Evolutionary conservation across 192 early-diverging fungal genomes (phyloP), one percentile per base, ranked within the genome.

Genomic region (Coemansia sp.): DNA sequence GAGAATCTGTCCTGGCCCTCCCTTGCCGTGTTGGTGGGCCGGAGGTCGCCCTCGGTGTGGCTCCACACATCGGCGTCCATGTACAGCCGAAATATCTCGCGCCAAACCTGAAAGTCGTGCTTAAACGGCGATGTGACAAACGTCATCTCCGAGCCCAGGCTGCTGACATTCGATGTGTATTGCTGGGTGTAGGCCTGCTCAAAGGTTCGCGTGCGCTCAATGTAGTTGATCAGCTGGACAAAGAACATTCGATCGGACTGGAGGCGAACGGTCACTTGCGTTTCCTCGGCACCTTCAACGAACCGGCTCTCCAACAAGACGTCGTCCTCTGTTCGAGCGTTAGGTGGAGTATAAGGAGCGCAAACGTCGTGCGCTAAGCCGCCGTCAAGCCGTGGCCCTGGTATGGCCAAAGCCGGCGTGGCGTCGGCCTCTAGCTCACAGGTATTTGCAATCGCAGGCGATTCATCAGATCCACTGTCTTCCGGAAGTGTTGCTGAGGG

Each of bases 31-130:
- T 86, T 78, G 0, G 84, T 73, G 0, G 83, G 73, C 33, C 85
- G 70, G 8, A 85, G 68, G 34, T 93, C 91, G 36, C 86, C 63
- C 57, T 88, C 87, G 1, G 84, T 69, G 35, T 79, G 77, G 21
- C 86, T 84, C 66, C 88, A 92, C 4, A 93, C 86, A 39, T 92
- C 84, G 4, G 88, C 84, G 45, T 89, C 86, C 36, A 89, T 67
- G 66, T 93, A 93, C 6, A 87, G 50, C 14, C 84, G 76, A 59
- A 93, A 88, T 26, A 93, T 84, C 64, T 88, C 84, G 42, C 79
- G 79, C 79, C 79, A 94, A 5, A 79, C 72, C 61, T 92, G 88
- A 62, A 92, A 85, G 67, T 94, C 91, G 45, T 89, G 87, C 64
- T 89, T 89, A 43, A 86, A 85, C 1, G 91, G 90, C 0, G 92